Conservation (phyloP, 768 basidiomycete genomes). For the Exidia glandulosa region DNA sequence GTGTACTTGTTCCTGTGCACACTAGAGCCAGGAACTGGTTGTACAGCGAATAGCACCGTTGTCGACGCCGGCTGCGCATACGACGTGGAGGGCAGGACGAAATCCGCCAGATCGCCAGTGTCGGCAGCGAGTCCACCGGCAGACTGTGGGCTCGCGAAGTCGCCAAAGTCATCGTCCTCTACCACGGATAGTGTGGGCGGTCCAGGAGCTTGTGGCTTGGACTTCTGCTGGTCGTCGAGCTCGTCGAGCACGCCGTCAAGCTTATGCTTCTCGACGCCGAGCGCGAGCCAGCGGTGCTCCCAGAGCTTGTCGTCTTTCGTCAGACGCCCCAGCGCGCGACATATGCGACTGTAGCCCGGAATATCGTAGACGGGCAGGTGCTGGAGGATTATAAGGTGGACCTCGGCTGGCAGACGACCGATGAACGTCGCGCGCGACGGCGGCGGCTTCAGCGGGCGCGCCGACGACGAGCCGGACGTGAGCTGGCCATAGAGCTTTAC, state of each 20-base stretch:
- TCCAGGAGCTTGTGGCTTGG: conserved; percentile 26
- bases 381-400: conserved; percentile 64
- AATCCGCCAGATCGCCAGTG: not conserved
- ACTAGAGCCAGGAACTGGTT: not conserved
- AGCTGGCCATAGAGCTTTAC: conserved; percentile 18
- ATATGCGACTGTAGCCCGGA: conserved; percentile 59
- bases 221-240: conserved; percentile 40
- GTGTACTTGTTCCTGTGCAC: conserved; percentile 34
- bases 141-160: conserved; percentile 15
- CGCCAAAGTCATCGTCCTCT: conserved; percentile 44
- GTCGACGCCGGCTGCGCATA: not conserved
- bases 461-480: conserved; percentile 19
- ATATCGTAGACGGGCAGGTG: conserved; percentile 74
- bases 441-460: conserved; percentile 13
- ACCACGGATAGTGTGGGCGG: conserved; percentile 36
- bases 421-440: conserved; percentile 30
- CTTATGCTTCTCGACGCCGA: conserved; percentile 37
- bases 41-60: not conserved
- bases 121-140: not conserved
- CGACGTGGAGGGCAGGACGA: not conserved
- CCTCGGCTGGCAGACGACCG: conserved; percentile 67
- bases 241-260: conserved; percentile 44
- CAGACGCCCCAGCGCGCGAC: conserved; percentile 50
- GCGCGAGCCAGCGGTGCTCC: conserved; percentile 58
- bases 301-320: conserved; percentile 67